Base-by-base conservation (phyloP, 2,329 filamentous ascomycete species). In the Fusarium tupiense region DNA sequence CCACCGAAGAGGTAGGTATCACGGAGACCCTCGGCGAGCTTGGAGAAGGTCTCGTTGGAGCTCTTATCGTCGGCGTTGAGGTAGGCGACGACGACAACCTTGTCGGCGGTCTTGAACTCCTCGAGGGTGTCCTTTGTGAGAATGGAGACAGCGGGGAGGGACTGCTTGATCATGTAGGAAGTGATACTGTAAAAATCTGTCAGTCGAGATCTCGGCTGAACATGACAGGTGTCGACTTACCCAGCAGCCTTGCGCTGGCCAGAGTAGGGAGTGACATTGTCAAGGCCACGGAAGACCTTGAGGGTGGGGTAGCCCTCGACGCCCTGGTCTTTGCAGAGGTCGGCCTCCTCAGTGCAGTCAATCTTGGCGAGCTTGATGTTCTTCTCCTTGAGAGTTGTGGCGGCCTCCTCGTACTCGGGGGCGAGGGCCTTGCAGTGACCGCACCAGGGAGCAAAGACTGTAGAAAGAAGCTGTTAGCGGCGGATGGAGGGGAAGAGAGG, bases 391-490 rank as follows among this genome's bases (percentile, higher is more conserved):
- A 97, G 88, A 38, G 91, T 88, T 37, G 93, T 95, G 58, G 94
- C 94, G 60, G 94, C 94, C 83, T 94, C 91, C 87, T 97, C 94
- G 85, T 96, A 97, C 86, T 96, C 94, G 82, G 94, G 93, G 72
- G 93, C 96, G 77, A 99, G 94, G 70, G 96, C 96, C 89, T 99
- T 98, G 93, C 96, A 98, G 90, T 98, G 96, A 76, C 95, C 96
- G 80, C 94, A 97, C 95, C 96, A 97, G 79, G 96, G 95, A 77
- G 96, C 96, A 84, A 94, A 98, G 91, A 98, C 93, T 94, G 73
- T 67, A 12, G 54, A 63, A 63, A 50, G 35, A 20, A 44, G 17
- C 50, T 53, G 81, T 88, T 81, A 89, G 84, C 67, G 53, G 67
- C 31, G 40, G 38, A n/a, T 22, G n/a, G 53, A 37, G 57, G n/a